Evolutionary conservation across 2,329 filamentous ascomycete genomes (phyloP).

Genomic region (Ceratocystis albifundus): DNA sequence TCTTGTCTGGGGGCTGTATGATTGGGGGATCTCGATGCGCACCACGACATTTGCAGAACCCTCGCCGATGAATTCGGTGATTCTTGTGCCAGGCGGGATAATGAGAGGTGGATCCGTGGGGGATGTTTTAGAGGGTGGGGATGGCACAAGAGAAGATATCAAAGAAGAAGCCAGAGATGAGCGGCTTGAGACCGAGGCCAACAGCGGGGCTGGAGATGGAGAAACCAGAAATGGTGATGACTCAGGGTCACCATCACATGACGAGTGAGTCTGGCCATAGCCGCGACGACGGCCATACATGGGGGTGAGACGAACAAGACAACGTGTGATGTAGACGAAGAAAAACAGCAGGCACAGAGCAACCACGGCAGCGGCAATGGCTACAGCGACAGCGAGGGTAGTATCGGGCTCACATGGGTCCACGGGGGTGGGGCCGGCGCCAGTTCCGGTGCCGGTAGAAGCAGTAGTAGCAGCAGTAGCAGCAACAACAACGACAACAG

Average conservation of each 20-base stretch:
- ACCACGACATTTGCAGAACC: constrained; percentile 71
- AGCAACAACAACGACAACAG: neutral
- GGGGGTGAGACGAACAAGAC: neutral
- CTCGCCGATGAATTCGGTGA: constrained; percentile 43
- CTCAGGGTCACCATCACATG: neutral
- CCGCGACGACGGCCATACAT: neutral
- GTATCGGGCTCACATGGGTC: constrained; percentile 2
- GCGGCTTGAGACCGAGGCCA: neutral
- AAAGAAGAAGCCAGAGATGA: neutral
- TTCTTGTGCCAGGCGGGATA: constrained; percentile 21
- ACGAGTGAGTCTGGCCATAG: neutral
- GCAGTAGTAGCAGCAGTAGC: neutral
- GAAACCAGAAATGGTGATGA: neutral
- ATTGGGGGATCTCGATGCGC: constrained; percentile 38
- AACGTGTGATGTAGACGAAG: neutral
- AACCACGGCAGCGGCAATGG: constrained; percentile 1
- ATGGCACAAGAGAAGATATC: neutral
- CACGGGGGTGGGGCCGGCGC: neutral
- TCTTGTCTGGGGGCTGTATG: constrained; percentile 27
- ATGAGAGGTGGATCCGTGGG: neutral
- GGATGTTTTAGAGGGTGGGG: neutral
- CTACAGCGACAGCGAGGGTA: neutral
- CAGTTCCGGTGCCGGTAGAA: neutral
- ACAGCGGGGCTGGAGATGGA: neutral
- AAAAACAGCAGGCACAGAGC: neutral